Base-by-base conservation (phyloP, 257 asterid species). In the Solanum chmielewskii region DNA sequence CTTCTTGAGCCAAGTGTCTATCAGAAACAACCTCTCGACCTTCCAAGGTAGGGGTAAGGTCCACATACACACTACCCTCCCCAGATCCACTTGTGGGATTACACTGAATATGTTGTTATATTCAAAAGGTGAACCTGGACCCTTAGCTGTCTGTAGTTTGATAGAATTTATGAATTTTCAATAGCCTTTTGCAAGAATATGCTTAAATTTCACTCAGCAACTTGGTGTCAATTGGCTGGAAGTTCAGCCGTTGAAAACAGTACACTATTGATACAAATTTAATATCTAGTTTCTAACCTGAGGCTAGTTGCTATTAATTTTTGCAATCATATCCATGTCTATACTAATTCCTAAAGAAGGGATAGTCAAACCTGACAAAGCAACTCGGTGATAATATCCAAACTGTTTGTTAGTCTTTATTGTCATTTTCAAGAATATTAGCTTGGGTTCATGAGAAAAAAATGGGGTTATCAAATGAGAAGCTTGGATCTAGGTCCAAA, bases 391-490 rank as follows among this genome's bases (percentile, higher is more conserved):
- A 85, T 77, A 27, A 18, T 12, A 69, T 56, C 86, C 44, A 5
- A 23, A 44, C 68, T 42, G 75, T 86, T 84, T 49, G 69, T 87
- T 84, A 62, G 78, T 52, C 78, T 71, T 13, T 82, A 39, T 42
- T 87, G 68, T 83, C 73, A 86, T 77, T 25, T 80, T 85, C 23
- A 68, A 88, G 45, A 84, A 73, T 89, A 80, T 49, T 66, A 69
- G 23, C 60, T 47, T 23, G 13, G 76, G 87, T 83, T 88, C 68
- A 92, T 85, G 90, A 86, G 90, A 91, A 92, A 89, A 89, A 90
- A 25, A 88, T 93, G 2, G 92, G 88, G 83, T 83, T 84, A 88
- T 86, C 83, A 85, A 91, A 93, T 29, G 92, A 93, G 66, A 94
- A 92, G 62, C 90, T 89, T 76, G 92, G 93, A 89, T 91, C 95